Percentiles rank a stretch among this genome's conserved stretches.
These are phyloP conservation scores for Silene vulgaris DNA, from an alignment of 179 eudicot genomes.

Conservation along the genomic window DNA sequence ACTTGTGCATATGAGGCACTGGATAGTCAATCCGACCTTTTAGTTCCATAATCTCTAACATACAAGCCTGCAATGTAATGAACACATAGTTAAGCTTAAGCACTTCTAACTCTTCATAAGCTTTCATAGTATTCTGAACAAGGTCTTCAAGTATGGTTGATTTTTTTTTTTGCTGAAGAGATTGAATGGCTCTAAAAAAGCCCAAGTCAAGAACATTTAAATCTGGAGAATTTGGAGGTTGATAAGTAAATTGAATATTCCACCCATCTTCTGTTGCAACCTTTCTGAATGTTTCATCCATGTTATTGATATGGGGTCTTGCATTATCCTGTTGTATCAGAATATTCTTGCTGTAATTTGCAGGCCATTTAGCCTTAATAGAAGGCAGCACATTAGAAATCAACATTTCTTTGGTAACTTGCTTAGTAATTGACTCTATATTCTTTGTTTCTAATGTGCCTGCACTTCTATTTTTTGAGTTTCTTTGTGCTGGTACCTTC, in stretches of 20 bases:
- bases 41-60: background rate
- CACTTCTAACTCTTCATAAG: background rate
- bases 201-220: background rate
- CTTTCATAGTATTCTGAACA: too few relatives aligned
- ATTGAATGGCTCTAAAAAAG: background rate
- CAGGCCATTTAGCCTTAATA: too few relatives aligned
- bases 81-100: background rate
- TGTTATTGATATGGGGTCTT: background rate
- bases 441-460: too few relatives aligned
- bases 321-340: background rate
- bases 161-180: background rate
- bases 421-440: too few relatives aligned
- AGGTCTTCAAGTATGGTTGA: background rate
- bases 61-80: background rate
- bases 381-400: too few relatives aligned
- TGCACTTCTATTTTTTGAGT: too few relatives aligned
- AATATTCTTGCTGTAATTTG: too few relatives aligned
- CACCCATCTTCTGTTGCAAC: background rate
- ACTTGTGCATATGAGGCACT: background rate
- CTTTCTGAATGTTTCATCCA: background rate
- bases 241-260: background rate
- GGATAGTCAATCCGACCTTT: too few relatives aligned
- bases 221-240: background rate
- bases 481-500: too few relatives aligned
- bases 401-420: too few relatives aligned